Conservation (phyloP, 2,329 filamentous ascomycete species). For the Pseudocercospora pini-densiflorae region DNA sequence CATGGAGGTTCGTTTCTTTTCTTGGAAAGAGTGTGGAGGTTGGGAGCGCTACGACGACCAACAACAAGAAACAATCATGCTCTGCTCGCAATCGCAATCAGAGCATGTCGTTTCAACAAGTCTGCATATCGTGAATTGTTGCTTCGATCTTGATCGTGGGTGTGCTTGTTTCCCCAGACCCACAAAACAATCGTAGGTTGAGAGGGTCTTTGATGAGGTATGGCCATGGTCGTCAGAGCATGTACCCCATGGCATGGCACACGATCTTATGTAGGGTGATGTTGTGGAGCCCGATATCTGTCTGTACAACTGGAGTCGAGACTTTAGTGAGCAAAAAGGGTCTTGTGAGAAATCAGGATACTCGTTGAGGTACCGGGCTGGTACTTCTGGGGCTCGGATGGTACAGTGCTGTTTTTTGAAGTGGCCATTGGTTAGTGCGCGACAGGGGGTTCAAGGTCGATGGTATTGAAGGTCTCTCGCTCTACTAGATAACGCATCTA, state of each 20-base stretch:
- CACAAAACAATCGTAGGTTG: background rate
- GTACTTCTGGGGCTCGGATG: constrained; percentile 25
- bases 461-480: no score
- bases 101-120: no score
- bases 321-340: background rate
- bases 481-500: no score
- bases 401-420: no score
- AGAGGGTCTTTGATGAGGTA: background rate
- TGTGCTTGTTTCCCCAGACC: constrained; percentile 18
- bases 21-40: constrained; percentile 1
- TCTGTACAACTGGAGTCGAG: constrained; percentile 21
- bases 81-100: background rate
- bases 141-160: no score
- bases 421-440: no score
- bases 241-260: constrained; percentile 21
- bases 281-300: constrained; percentile 25
- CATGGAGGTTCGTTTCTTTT: background rate
- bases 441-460: no score
- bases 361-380: constrained; percentile 23
- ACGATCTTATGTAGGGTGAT: constrained; percentile 21
- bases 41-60: background rate
- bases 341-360: constrained; percentile 1
- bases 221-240: background rate
- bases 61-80: background rate
- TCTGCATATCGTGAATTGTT: no score